phyloP scores from a whole-genome alignment of 2,329 filamentous ascomycete species.

The Emydomyces testavorans region DNA sequence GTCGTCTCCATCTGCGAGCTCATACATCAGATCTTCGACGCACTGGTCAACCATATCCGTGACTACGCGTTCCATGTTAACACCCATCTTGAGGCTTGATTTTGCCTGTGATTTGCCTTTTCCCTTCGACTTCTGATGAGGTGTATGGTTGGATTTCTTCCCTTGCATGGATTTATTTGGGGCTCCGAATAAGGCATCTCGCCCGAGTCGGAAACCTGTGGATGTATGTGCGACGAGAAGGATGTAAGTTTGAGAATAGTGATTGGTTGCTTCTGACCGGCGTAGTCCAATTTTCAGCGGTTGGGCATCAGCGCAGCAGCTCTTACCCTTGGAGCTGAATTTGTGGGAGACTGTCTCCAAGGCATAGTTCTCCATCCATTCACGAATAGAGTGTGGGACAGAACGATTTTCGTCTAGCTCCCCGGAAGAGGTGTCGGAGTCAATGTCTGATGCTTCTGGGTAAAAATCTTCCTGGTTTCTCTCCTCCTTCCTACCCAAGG shows the following conservation, averaged over 20 bases:
- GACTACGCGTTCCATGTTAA: slow-evolving; percentile 20
- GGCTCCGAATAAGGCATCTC: slow-evolving; percentile 38
- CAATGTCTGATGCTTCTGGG: background rate
- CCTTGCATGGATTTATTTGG: slow-evolving; percentile 5
- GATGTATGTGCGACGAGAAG: slow-evolving; percentile 44
- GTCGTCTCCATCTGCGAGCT: slow-evolving; percentile 34
- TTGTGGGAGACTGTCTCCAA: slow-evolving; percentile 4
- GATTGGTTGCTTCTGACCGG: slow-evolving; percentile 34
- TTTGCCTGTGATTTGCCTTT: slow-evolving; percentile 13
- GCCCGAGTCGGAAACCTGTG: slow-evolving; percentile 39
- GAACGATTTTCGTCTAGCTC: background rate
- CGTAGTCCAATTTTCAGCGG: slow-evolving; percentile 20
- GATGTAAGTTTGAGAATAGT: slow-evolving; percentile 41
- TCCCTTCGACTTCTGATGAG: slow-evolving; percentile 1
- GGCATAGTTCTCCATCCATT: slow-evolving; percentile 9
- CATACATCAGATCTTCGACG: slow-evolving; percentile 34
- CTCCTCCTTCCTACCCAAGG: background rate
- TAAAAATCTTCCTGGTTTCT: background rate
- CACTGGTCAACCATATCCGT: slow-evolving; percentile 35
- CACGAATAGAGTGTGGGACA: slow-evolving; percentile 10
- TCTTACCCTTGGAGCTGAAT: slow-evolving; percentile 1
- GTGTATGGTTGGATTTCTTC: background rate
- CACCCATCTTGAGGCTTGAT: background rate
- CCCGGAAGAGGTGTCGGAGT: background rate
- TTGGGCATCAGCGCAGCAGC: background rate